Percentiles rank a stretch among this genome's conserved stretches.
Conservation (phyloP, 352 stramenopile species). For the Phytopythium litorale region DNA sequence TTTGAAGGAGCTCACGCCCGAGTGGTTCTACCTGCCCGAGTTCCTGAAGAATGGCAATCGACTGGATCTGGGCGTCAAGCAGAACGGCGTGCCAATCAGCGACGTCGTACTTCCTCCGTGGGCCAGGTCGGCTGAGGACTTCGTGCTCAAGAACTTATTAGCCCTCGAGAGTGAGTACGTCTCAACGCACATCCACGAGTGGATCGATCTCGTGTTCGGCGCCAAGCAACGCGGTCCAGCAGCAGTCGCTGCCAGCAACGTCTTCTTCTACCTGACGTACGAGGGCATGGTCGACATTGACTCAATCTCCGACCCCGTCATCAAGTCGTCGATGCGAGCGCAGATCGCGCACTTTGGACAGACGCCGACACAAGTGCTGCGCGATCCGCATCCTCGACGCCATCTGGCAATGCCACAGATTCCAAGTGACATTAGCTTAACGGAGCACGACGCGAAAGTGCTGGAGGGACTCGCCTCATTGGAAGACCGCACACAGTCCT, state of each 20-base stretch:
- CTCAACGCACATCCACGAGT: conserved; percentile 80
- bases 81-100: conserved; percentile 83
- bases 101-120: conserved; percentile 95
- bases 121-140: conserved; percentile 76
- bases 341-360: conserved; percentile 99
- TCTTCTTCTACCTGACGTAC: conserved; percentile 99
- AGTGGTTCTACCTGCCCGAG: conserved; percentile 93
- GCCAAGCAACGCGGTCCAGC: conserved; percentile 68
- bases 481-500: not conserved
- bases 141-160: conserved; percentile 83
- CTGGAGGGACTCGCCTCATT: not conserved
- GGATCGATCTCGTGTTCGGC: conserved; percentile 87
- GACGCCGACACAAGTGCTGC: conserved; percentile 96
- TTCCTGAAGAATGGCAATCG: conserved; percentile 89
- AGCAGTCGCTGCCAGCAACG: conserved; percentile 93
- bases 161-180: conserved; percentile 86
- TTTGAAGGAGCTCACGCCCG: conserved; percentile 92
- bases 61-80: conserved; percentile 72
- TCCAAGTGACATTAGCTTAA: not conserved
- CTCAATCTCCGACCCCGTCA: conserved; percentile 90
- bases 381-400: conserved; percentile 71
- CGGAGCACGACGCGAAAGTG: not conserved
- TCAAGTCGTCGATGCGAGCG: conserved; percentile 92
- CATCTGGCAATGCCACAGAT: conserved; percentile 11
- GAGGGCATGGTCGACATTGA: conserved; percentile 98